phyloP scores from a whole-genome alignment of 75 land plant genomes.

The Chamaecyparis obtusa region DNA sequence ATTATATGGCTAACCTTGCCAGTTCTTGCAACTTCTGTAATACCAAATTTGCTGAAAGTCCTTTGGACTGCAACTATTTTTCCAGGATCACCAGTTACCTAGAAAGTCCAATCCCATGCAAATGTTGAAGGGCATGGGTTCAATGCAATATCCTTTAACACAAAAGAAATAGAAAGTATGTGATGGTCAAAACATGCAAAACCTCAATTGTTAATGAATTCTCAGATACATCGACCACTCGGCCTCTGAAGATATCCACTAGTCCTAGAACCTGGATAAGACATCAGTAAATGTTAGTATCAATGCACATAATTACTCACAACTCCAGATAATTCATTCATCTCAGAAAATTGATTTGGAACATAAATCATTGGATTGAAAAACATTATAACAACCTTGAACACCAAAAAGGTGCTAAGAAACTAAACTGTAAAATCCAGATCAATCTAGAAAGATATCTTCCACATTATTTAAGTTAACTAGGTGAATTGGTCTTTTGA shows the following conservation, averaged over 20 bases:
- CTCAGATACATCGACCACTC: conserved; percentile 91
- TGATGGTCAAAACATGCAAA: conserved; percentile 6
- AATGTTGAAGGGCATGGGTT: background rate
- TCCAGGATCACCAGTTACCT: conserved; percentile 99
- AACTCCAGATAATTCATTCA: conserved; percentile 4
- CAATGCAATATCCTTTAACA: background rate
- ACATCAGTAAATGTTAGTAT: background rate
- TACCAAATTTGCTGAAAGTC: conserved; percentile 85
- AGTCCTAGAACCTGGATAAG: conserved; percentile 73
- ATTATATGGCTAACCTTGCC: conserved; percentile 65
- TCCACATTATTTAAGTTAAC: background rate
- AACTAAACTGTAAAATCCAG: conserved; percentile 5
- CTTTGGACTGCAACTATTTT: conserved; percentile 82
- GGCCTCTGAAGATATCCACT: conserved; percentile 87
- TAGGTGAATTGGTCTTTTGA: background rate
- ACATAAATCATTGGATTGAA: background rate
- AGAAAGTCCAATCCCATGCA: background rate
- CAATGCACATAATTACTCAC: background rate
- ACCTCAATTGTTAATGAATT: conserved; percentile 90
- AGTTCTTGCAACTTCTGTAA: conserved; percentile 91
- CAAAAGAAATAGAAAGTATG: background rate
- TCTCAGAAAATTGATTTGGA: background rate
- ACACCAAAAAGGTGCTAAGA: background rate
- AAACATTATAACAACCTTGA: background rate
- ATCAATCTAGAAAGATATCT: background rate